Evolutionary conservation across 2,329 filamentous ascomycete genomes (phyloP), one percentile per base, ranked within the genome.

Genomic region (Gaeumannomyces tritici): DNA sequence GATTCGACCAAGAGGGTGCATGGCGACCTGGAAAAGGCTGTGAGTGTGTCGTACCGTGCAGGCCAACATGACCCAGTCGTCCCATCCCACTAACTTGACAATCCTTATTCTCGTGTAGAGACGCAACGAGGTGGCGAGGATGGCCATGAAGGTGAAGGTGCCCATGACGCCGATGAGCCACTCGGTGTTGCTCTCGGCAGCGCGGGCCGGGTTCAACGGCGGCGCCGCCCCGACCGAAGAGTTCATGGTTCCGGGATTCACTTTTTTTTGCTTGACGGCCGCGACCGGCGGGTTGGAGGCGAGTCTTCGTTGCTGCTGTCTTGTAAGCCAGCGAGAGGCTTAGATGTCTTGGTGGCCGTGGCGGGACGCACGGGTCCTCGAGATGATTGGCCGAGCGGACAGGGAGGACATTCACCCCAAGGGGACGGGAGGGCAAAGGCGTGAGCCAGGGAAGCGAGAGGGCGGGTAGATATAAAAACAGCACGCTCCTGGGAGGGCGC

Each of bases 161-260:
- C 28, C 27, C 57, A 59, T 59, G 28, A 59, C 28, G 11, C 57
- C 57, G 24, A 59, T 35, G 27, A 59, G 31, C 57, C 57, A 59
- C 57, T 59, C 31, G n/a, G 57, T 59, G 57, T 59, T 59, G 27
- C 57, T 59, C 18, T 59, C 57, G 15, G 31, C 57, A 21, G 57
- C 57, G 13, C 57, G 57, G n/a, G 24, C 31, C 57, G 57, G 42
- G 42, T 51, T 21, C 18, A 51, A n/a, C 18, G 42, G 21, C 8
- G 42, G 42, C 42, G 42, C 18, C 21, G 42, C 42, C 21, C 18
- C 35, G 15, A 3, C 6, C 21, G 42, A n/a, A n/a, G 42, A 51
- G 42, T 13, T 51, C 42, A 51, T 51, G 21, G 42, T n/a, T 7
- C 18, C 18, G 4, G 42, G 21, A 51, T 51, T 21, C 21, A 0